Evolutionary conservation across 345 rosid species (phyloP), one percentile per base, ranked within the genome.

Genomic region (Bretschneidera sinensis): DNA sequence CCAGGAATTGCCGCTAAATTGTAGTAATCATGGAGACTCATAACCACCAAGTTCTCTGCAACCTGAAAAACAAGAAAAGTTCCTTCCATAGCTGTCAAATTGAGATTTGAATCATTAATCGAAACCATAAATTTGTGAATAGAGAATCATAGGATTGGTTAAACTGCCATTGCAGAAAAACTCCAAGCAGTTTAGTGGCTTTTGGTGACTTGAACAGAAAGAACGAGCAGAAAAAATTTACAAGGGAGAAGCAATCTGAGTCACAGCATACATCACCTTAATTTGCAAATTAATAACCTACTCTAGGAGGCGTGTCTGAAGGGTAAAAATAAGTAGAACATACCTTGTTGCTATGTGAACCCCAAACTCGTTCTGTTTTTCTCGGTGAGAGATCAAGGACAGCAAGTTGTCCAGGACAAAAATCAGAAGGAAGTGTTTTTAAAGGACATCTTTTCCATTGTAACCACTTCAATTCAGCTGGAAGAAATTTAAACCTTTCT

Each of bases 371-470:
- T 61, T 65, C 64, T 50, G 84, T 73, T 59, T 64, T 43, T 76
- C 97, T 84, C 16, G 71, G 71, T 14, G 91, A 80, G 71, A 89
- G 89, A 76, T 89, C 83, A 70, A 86, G 88, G 66, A 89, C 83
- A 18, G 79, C 85, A 50, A 86, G 86, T 55, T 80, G 48, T 17
- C 47, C 2, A 48, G 76, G 71, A 60, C 49, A 62, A 59, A 76
- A 69, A 51, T 74, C 67, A 21, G 70, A 61, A 48, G 87, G 87
- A 33, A 89, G 73, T 20, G 48, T 58, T 73, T 70, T 56, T 74
- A 79, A 43, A 2, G 80, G 72, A 56, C 91, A 86, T 19, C 79
- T 75, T 73, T 72, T 82, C 97, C 91, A 86, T 33, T 78, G 87
- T 23, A 89, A 76, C 86, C 94, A 89, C 67, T 76, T 83, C 61